Evolutionary conservation across 371 early-diverging fungal genomes (phyloP).

Genomic region (Lichtheimia ramosa): DNA sequence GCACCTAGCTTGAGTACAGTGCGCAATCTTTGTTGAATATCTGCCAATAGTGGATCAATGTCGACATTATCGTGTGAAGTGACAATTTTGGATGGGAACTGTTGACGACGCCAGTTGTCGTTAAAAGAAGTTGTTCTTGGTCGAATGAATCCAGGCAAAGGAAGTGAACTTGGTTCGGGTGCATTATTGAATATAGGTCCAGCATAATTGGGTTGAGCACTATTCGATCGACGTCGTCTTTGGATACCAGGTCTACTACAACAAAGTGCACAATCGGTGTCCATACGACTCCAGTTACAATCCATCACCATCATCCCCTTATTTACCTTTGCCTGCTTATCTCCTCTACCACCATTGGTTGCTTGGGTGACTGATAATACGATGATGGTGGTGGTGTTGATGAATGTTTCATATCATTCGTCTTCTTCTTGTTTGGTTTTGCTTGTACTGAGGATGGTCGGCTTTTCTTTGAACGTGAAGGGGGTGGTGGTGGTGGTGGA

Average conservation of each 20-base stretch:
- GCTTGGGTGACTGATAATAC: background rate
- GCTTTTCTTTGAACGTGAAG: background rate
- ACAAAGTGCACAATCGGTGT: background rate
- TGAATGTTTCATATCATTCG: too few species aligned
- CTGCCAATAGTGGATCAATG: slow-evolving; percentile 4
- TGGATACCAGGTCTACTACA: background rate
- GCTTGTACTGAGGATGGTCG: background rate
- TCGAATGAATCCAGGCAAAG: slow-evolving; percentile 63
- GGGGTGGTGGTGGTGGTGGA: background rate
- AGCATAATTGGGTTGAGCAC: slow-evolving; percentile 48
- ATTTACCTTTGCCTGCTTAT: background rate
- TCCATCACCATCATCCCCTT: background rate
- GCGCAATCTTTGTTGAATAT: slow-evolving; percentile 1
- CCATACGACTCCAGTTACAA: background rate
- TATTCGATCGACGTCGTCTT: slow-evolving; percentile 16
- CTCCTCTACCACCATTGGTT: background rate
- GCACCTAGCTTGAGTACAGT: slow-evolving; percentile 6
- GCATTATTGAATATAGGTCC: slow-evolving; percentile 83
- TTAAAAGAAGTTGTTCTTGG: background rate
- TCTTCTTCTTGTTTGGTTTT: background rate
- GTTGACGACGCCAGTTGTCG: slow-evolving; percentile 1
- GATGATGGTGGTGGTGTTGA: too few species aligned
- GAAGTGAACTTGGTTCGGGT: slow-evolving; percentile 73
- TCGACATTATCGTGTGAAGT: background rate
- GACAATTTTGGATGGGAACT: slow-evolving; percentile 4